These are phyloP conservation scores for Epichloe bromicola DNA, from an alignment of 2,329 filamentous ascomycete genomes.

Conservation along the genomic window DNA sequence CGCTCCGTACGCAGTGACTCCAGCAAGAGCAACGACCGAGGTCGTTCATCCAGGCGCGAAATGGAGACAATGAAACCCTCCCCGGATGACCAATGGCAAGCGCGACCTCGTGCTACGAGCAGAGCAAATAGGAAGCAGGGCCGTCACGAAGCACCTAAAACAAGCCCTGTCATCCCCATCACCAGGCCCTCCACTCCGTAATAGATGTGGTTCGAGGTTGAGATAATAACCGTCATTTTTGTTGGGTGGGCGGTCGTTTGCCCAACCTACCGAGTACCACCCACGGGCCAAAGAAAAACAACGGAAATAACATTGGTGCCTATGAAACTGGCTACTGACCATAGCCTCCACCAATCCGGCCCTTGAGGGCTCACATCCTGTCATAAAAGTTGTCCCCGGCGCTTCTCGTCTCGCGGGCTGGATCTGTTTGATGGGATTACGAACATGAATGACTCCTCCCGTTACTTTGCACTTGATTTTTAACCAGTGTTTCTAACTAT, in stretches of 20 bases:
- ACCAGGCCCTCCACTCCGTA: not conserved
- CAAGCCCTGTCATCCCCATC: not conserved
- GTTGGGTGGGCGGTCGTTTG: constrained; percentile 2
- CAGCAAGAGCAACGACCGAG: constrained; percentile 3
- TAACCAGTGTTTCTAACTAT: not conserved
- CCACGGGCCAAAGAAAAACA: not conserved
- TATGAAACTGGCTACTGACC: not conserved
- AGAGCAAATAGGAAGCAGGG: constrained; percentile 3
- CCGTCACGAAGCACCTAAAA: not conserved
- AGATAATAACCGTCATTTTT: not conserved
- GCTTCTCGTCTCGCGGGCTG: not conserved
- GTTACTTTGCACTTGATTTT: not conserved
- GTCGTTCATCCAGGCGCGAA: constrained; percentile 3
- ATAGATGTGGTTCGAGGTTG: not conserved
- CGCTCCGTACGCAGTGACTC: not conserved
- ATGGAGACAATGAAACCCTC: not conserved
- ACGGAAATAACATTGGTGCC: not conserved
- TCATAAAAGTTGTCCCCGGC: not conserved
- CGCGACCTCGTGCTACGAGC: constrained; percentile 1
- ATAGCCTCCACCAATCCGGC: not conserved
- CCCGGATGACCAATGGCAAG: not conserved
- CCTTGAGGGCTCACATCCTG: not conserved
- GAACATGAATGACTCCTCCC: not conserved
- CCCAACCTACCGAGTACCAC: constrained; percentile 2
- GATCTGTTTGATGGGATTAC: not conserved